These are phyloP conservation scores for Penicillium sp. DNA, from an alignment of 2,329 filamentous ascomycete genomes.

Conservation along the genomic window DNA sequence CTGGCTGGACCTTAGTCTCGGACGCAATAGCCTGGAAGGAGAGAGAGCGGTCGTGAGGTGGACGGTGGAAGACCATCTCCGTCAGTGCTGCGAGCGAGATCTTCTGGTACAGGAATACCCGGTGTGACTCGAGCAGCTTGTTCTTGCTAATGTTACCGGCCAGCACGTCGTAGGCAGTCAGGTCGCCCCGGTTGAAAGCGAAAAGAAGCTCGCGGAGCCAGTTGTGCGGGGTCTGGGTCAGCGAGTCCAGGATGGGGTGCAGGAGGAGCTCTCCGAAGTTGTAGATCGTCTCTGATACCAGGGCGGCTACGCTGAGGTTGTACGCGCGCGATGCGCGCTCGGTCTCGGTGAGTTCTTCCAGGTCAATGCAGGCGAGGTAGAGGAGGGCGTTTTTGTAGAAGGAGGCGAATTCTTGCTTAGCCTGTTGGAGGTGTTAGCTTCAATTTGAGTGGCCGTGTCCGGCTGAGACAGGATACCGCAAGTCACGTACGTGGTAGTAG, in stretches of 20 bases:
- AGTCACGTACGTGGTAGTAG: slow-evolving; percentile 71
- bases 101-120: slow-evolving; percentile 88
- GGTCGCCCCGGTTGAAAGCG: slow-evolving; percentile 93
- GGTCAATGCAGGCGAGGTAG: slow-evolving; percentile 92
- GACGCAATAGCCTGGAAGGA: slow-evolving; percentile 82
- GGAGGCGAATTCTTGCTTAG: slow-evolving; percentile 86
- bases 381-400: slow-evolving; percentile 98
- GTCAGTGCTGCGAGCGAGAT: slow-evolving; percentile 96
- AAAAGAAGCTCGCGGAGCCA: slow-evolving; percentile 97
- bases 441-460: neutral
- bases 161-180: slow-evolving; percentile 80
- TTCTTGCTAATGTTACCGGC: slow-evolving; percentile 78
- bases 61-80: slow-evolving; percentile 91
- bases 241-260: slow-evolving; percentile 88
- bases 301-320: slow-evolving; percentile 85
- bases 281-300: slow-evolving; percentile 94
- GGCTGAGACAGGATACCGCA: neutral
- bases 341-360: slow-evolving; percentile 67
- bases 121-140: slow-evolving; percentile 73
- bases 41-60: slow-evolving; percentile 93
- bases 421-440: slow-evolving; percentile 37
- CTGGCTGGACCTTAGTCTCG: slow-evolving; percentile 85
- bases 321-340: slow-evolving; percentile 84
- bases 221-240: slow-evolving; percentile 69
- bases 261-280: slow-evolving; percentile 99